Conservation (phyloP, 371 early-diverging fungal species). For the Apophysomyces sp. region DNA sequence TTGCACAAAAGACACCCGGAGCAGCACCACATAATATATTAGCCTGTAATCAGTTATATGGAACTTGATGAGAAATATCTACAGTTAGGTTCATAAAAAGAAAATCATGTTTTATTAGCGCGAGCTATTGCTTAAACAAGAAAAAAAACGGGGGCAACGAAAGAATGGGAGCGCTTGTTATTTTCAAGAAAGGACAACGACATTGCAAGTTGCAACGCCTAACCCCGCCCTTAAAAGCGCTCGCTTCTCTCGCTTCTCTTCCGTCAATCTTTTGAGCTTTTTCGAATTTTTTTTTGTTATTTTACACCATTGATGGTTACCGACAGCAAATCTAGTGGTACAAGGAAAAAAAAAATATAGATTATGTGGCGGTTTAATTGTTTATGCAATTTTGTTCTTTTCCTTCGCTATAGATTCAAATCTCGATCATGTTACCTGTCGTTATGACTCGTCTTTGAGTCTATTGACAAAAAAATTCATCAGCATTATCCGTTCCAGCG, state of each 20-base stretch:
- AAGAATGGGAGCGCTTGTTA: neutral
- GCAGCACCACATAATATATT: no score
- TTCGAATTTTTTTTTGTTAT: neutral
- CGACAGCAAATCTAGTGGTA: conserved; percentile 3
- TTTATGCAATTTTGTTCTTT: neutral
- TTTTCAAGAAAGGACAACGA: conserved; percentile 11
- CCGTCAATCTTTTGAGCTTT: neutral
- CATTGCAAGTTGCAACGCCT: conserved; percentile 23
- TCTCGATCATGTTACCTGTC: conserved; percentile 8
- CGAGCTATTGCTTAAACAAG: no score
- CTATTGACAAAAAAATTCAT: conserved; percentile 65
- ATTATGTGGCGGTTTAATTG: no score
- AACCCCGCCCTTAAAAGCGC: neutral
- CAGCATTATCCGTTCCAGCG: conserved; percentile 43
- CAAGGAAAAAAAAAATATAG: neutral
- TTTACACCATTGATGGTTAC: neutral
- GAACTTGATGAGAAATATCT: no score
- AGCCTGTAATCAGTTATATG: no score
- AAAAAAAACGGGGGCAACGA: neutral
- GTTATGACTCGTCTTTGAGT: conserved; percentile 46
- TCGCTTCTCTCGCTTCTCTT: neutral
- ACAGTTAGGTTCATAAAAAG: no score
- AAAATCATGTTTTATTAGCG: no score
- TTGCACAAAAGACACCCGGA: no score
- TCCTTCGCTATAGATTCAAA: conserved; percentile 12